Evolutionary conservation across 108 stramenopile genomes (phyloP).

Genomic region (Heterococcus sp.): DNA sequence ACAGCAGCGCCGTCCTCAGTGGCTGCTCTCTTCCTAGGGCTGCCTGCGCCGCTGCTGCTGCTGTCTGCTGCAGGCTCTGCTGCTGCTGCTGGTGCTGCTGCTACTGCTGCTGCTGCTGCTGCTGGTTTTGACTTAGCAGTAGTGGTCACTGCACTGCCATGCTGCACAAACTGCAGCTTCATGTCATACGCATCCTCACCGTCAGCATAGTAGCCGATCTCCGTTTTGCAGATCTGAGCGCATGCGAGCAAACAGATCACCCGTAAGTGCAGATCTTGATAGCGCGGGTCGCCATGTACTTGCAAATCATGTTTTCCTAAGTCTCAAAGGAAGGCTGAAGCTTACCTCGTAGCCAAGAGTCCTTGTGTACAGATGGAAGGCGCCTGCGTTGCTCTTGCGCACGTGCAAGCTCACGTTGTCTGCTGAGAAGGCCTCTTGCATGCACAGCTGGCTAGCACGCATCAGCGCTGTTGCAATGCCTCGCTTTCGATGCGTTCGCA

Average conservation of each 20-base stretch:
- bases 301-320: neutral
- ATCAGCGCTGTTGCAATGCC: slow-evolving; percentile 55
- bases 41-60: neutral
- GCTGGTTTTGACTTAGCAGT: neutral
- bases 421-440: slow-evolving; percentile 86
- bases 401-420: slow-evolving; percentile 95
- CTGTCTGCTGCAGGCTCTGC: neutral
- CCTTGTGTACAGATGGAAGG: slow-evolving; percentile 90
- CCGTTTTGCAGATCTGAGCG: slow-evolving; percentile 76
- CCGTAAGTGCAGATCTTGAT: neutral
- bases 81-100: neutral
- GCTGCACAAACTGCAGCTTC: slow-evolving; percentile 51
- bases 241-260: neutral
- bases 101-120: neutral
- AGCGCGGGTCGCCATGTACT: neutral
- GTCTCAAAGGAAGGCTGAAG: neutral
- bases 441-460: slow-evolving; percentile 71
- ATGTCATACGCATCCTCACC: slow-evolving; percentile 99
- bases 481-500: slow-evolving; percentile 55
- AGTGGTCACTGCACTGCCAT: neutral
- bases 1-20: too few relatives aligned
- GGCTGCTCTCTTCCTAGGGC: too few relatives aligned
- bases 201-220: slow-evolving; percentile 97
- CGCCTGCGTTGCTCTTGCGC: slow-evolving; percentile 89
- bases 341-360: slow-evolving; percentile 78